These are phyloP conservation scores for Aspergillus carbonarius DNA, from an alignment of 2,329 filamentous ascomycete species.

Conservation along the genomic window DNA sequence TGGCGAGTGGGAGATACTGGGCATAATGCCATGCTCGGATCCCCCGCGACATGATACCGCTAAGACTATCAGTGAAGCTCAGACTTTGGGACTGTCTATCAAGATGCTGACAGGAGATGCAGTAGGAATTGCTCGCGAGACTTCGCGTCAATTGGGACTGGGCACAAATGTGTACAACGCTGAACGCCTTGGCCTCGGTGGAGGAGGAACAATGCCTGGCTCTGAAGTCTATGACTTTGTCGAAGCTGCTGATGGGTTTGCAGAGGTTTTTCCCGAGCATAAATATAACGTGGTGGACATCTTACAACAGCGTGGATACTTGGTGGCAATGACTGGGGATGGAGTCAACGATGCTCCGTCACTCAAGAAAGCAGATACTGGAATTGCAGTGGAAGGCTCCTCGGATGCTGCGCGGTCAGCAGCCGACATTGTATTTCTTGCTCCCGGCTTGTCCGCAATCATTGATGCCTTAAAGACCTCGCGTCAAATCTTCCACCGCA, in stretches of 20 bases:
- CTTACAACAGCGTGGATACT: constrained; percentile 86
- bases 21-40: constrained; percentile 92
- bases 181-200: constrained; percentile 85
- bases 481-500: constrained; percentile 92
- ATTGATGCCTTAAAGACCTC: constrained; percentile 92
- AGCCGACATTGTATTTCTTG: constrained; percentile 91
- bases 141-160: constrained; percentile 84
- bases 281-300: constrained; percentile 95
- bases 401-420: constrained; percentile 88
- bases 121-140: constrained; percentile 89
- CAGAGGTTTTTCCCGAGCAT: constrained; percentile 92
- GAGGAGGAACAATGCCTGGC: constrained; percentile 87
- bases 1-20: constrained; percentile 83
- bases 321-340: constrained; percentile 95
- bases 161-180: constrained; percentile 93
- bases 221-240: constrained; percentile 95
- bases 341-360: constrained; percentile 93
- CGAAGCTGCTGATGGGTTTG: constrained; percentile 91
- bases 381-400: constrained; percentile 90
- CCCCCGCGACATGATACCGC: constrained; percentile 88
- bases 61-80: constrained; percentile 86
- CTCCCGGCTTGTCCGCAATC: constrained; percentile 85
- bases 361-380: constrained; percentile 92
- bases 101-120: constrained; percentile 97
- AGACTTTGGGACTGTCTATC: constrained; percentile 81